Percentiles rank a stretch among this genome's conserved stretches.
These are phyloP conservation scores for Stagonosporopsis rhizophila DNA, from an alignment of 2,329 filamentous ascomycete genomes.

Conservation along the genomic window DNA sequence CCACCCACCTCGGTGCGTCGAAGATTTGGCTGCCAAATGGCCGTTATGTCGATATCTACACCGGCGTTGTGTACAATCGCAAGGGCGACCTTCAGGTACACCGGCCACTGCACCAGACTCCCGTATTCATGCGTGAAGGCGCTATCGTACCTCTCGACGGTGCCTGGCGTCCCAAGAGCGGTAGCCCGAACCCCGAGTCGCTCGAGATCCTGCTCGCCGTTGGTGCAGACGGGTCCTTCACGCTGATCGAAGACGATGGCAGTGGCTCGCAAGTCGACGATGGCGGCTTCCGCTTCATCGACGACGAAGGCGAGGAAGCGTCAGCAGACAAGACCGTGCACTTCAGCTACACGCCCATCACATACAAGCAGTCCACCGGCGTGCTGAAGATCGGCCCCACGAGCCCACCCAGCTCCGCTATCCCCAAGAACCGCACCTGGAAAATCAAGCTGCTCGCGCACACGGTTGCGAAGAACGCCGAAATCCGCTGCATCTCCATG, in stretches of 20 bases:
- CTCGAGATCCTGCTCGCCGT: slow-evolving; percentile 60
- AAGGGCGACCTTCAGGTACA: slow-evolving; percentile 61
- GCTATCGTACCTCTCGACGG: slow-evolving; percentile 65
- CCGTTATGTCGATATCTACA: slow-evolving; percentile 65
- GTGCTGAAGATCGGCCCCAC: slow-evolving; percentile 46
- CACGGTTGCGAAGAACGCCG: slow-evolving; percentile 20
- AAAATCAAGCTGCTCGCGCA: slow-evolving; percentile 43
- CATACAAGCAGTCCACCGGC: slow-evolving; percentile 48
- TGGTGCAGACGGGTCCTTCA: slow-evolving; percentile 57
- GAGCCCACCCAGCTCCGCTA: slow-evolving; percentile 31
- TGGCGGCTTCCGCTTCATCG: slow-evolving; percentile 49
- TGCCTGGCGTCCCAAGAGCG: slow-evolving; percentile 53
- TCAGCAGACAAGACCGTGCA: slow-evolving; percentile 37
- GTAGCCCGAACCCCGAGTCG: slow-evolving; percentile 55
- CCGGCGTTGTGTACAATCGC: slow-evolving; percentile 64
- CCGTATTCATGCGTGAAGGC: slow-evolving; percentile 64
- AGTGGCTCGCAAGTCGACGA: slow-evolving; percentile 46
- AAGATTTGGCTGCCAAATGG: slow-evolving; percentile 65
- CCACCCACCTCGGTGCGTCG: slow-evolving; percentile 57
- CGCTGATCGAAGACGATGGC: slow-evolving; percentile 58
- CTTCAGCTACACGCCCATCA: slow-evolving; percentile 46
- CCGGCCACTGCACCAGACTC: slow-evolving; percentile 58
- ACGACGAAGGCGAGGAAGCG: slow-evolving; percentile 48
- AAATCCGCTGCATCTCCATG: slow-evolving; percentile 39
- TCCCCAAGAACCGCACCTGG: slow-evolving; percentile 42